A percentile compares a stretch with the other conserved stretches of the same genome.
Evolutionary conservation across 2,329 filamentous ascomycete species (phyloP).

Genomic region (Cercospora berteroae): DNA sequence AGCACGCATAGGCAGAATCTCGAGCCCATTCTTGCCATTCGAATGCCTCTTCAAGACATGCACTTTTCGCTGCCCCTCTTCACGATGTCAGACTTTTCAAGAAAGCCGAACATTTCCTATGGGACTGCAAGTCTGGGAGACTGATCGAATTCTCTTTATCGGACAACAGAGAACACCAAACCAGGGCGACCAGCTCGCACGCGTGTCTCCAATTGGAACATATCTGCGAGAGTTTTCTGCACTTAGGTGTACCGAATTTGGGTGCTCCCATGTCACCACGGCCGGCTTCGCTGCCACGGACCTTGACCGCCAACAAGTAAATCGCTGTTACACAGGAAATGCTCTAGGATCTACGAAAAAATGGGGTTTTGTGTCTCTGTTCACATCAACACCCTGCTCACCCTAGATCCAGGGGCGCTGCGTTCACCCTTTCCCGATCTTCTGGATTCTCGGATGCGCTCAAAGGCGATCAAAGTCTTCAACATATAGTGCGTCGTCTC

Average conservation of each 20-base stretch:
- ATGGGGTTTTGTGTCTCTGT: background rate
- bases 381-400: background rate
- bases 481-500: conserved; percentile 9
- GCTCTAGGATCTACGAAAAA: background rate
- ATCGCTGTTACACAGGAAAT: background rate
- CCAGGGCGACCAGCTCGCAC: background rate
- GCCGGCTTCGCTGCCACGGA: background rate
- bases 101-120: background rate
- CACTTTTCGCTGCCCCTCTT: background rate
- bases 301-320: background rate
- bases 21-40: background rate
- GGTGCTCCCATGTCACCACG: background rate
- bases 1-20: background rate
- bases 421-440: background rate
- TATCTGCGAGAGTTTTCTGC: background rate
- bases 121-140: background rate
- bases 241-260: background rate
- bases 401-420: background rate
- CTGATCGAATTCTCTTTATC: background rate
- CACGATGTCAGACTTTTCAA: background rate
- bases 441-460: background rate
- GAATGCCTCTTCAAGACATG: background rate
- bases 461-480: conserved; percentile 8
- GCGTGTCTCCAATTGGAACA: background rate
- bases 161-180: background rate